Evolutionary conservation across 2,329 filamentous ascomycete genomes (phyloP), one percentile per base, ranked within the genome.

Genomic region (Cordyceps farinosa): DNA sequence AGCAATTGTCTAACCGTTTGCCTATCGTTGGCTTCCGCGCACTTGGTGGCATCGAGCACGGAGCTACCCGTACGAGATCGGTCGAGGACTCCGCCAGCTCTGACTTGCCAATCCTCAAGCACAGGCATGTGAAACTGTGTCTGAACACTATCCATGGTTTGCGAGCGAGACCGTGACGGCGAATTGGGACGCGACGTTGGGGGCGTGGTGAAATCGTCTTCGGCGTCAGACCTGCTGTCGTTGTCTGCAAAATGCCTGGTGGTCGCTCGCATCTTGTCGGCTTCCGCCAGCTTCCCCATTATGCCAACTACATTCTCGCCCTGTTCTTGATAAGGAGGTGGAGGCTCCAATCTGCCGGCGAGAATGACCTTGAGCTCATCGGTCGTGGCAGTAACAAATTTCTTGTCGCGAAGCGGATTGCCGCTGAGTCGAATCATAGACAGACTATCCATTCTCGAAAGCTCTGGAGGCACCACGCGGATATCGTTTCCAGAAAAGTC

Each of bases 361-460:
- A 97, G 77, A 50, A 88, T 86, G 48, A 85, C 84, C 75, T 96
- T 97, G 66, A 98, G 79, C 61, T 95, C 90, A 15, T 92, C 90
- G 0, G 90, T 92, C 29, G 84, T 84, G 77, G 96, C 90, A 0
- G 86, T 89, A 15, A 93, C 80, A 68, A 95, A 92, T 72, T 92
- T 97, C 72, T 90, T 92, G 72, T 97, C 92, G 15, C 90, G 84
- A 15, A 99, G 79, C 0, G 95, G 95, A 70, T 99, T 99, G n/a
- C 92, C 92, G 50, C 87, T 88, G 38, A 99, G 80, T 5, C 88
- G 87, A 48, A 98, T 83, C 72, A 88, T 88, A 27, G 87, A 83
- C 10, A 99, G 78, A 51, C 78, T 87, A 6, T 91, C 86, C 92
- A 98, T 97, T 32, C 85, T 79, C 5, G 89, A 90, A 64, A 98